Base-by-base conservation (phyloP, 2,329 filamentous ascomycete species). In the Trichoderma cornu-damae region DNA sequence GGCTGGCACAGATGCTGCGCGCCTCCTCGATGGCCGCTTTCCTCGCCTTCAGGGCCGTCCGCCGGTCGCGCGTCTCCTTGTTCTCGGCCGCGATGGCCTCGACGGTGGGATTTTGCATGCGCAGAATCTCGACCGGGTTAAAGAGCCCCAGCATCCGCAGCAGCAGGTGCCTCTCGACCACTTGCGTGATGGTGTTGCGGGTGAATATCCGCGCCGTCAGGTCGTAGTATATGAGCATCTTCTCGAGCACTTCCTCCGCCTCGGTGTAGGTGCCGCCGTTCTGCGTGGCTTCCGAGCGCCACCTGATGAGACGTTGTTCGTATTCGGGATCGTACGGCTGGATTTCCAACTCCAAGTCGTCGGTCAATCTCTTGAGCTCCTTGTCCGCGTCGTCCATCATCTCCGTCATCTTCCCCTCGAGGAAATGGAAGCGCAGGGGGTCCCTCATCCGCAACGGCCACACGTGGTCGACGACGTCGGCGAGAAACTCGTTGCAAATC, bases 221-320 rank as follows among this genome's bases (percentile, higher is more conserved):
- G 37, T 80, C 77, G 60, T 80, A 80, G 69, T 78, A 80, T 60
- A 80, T 80, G 52, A 80, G 70, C 78, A 80, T 80, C 71, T 80
- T 80, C 66, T 80, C 78, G 24, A 80, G 63, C 0, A 80, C 77
- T 65, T 80, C 78, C 59, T 80, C 76, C 0, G 78, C 78, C 58
- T 80, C 77, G 2, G 73, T 75, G 62, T 78, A 80, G 0, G 71
- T 72, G 24, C 73, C 75, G 0, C 76, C 77, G 6, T 79, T 73
- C 59, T 73, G 68, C 0, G 73, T 73, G 0, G 70, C 67, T 6
- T 73, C 68, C 0, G 69, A 68, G 5, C 78, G 76, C 78, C 78
- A 80, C 56, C 69, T 73, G 26, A 74, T 69, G 50, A 80, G 70
- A 1, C 77, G 76, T 18, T 79, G 75, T 63, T 80, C 77, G 53